Percentiles rank a stretch among this genome's conserved stretches.
These are phyloP conservation scores for Picea glauca DNA, from an alignment of 75 land plant genomes.

Conservation along the genomic window DNA sequence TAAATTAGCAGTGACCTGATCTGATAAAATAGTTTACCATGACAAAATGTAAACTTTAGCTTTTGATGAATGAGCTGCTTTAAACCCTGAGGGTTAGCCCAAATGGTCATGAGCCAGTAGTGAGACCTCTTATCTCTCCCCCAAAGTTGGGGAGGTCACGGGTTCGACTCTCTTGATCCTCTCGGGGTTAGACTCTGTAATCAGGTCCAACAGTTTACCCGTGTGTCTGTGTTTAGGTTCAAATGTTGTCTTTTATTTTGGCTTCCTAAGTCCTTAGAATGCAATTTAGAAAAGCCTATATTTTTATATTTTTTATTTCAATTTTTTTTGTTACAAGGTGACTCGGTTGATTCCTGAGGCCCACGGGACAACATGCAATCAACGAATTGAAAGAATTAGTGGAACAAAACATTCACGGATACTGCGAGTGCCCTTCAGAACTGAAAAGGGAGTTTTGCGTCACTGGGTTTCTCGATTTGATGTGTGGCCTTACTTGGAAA, in stretches of 20 bases:
- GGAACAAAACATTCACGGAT: conserved; percentile 58
- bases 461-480: conserved; percentile 77
- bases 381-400: conserved; percentile 53
- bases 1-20: not conserved
- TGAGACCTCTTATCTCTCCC: too few species aligned
- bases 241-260: not conserved
- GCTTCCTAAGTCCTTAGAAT: not conserved
- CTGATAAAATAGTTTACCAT: not conserved
- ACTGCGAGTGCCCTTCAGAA: conserved; percentile 65
- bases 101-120: too few species aligned
- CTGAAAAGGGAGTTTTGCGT: conserved; percentile 45
- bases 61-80: not conserved
- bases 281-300: not conserved
- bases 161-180: too few species aligned
- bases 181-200: too few species aligned
- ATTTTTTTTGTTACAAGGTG: conserved; percentile 43
- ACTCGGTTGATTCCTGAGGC: conserved; percentile 74
- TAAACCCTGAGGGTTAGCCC: too few species aligned
- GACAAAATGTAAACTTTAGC: not conserved
- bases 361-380: conserved; percentile 64
- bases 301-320: not conserved
- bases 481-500: conserved; percentile 76
- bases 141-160: too few species aligned
- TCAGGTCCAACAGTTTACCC: too few species aligned
- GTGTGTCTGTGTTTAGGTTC: not conserved